phyloP scores from a whole-genome alignment of 306 rosid species.

The Lathyrus oleraceus region DNA sequence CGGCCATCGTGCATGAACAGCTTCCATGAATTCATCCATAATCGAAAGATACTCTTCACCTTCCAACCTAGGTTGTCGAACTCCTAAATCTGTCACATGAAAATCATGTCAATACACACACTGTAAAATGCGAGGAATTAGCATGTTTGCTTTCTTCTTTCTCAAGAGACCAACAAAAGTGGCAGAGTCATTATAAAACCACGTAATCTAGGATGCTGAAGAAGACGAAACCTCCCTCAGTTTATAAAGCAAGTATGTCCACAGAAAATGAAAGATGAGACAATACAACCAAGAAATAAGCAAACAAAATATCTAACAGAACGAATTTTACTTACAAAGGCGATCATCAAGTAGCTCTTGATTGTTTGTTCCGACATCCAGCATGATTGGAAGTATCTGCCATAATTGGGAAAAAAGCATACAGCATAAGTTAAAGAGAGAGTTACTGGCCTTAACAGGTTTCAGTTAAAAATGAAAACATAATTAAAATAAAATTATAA shows the following conservation, averaged over 20 bases:
- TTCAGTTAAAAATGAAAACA: conserved; percentile 9
- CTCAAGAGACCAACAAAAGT: conserved; percentile 28
- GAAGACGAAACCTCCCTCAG: conserved; percentile 8
- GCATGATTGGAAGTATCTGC: conserved; percentile 97
- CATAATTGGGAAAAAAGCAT: conserved; percentile 33
- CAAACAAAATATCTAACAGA: conserved; percentile 18
- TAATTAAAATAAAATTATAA: not conserved
- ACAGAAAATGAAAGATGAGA: conserved; percentile 16
- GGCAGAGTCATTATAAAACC: conserved; percentile 12
- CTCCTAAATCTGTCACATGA: conserved; percentile 84
- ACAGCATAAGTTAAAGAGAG: conserved; percentile 32
- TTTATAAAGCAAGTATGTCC: conserved; percentile 32
- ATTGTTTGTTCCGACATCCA: conserved; percentile 97
- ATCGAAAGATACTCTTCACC: conserved; percentile 91
- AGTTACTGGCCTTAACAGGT: conserved; percentile 19
- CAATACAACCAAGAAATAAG: conserved; percentile 24
- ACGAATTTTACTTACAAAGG: conserved; percentile 70
- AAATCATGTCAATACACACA: conserved; percentile 47
- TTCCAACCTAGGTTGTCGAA: conserved; percentile 97
- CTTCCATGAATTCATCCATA: conserved; percentile 98
- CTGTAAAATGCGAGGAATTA: conserved; percentile 31
- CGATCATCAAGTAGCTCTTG: conserved; percentile 83
- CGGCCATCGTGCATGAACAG: conserved; percentile 93
- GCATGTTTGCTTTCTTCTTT: conserved; percentile 8
- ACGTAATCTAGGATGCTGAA: conserved; percentile 12